Base-by-base conservation (phyloP, 495 filamentous ascomycete genomes). In the Xylaria venustula region DNA sequence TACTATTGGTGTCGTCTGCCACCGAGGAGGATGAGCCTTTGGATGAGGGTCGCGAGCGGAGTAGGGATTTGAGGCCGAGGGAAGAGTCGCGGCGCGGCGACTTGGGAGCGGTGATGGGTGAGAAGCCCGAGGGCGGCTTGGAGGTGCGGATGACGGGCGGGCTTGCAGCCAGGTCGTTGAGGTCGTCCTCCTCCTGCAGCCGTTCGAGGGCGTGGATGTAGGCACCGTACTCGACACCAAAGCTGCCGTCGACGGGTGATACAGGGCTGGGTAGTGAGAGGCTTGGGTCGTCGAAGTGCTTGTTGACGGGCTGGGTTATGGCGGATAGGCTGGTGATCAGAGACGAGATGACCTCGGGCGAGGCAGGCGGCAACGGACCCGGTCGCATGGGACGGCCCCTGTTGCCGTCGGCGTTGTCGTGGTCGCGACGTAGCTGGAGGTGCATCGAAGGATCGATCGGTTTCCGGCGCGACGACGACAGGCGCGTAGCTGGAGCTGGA, bases 341-440 rank as follows among this genome's bases (percentile, higher is more conserved):
- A 40, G 90, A 92, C 51, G 90, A 93, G 62, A 98, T 98, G 49
- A 98, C 90, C 73, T 96, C 92, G 25, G 94, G 91, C 14, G 92
- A 94, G 1, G 90, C 88, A 46, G 91, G 85, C 46, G 82, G 73
- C n/a, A 26, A 85, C 68, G 61, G 81, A 83, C 54, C 37, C 68
- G 77, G 62, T 69, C 30, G n/a, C n/a, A n/a, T n/a, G n/a, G n/a
- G n/a, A n/a, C n/a, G n/a, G n/a, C n/a, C 66, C 63, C 63, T 69
- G 30, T 48, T 1, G n/a, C 14, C 7, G 26, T 15, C 26, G 7
- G 6, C 19, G 19, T 54, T 20, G 15, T 15, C 17, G 28, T 44
- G 9, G 40, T 45, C 52, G 6, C 11, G 49, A 32, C 22, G 51
- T n/a, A 68, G 54, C 51, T 63, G 61, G 36, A 71, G 62, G 67